phyloP scores from a whole-genome alignment of 441 rosid species.

The Mallotus japonicus region DNA sequence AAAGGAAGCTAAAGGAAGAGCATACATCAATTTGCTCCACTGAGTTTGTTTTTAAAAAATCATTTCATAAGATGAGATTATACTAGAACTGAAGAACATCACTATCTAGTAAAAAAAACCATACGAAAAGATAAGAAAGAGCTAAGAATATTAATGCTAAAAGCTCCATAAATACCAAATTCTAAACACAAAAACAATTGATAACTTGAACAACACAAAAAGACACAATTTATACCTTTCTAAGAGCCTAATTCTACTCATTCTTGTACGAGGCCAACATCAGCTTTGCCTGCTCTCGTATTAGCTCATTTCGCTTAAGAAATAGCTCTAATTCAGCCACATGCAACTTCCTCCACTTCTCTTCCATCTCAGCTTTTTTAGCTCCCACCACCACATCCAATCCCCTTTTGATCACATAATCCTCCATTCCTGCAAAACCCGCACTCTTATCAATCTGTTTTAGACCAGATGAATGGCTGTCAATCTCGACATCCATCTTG shows the following conservation, averaged over 20 bases:
- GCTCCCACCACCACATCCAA: conserved; percentile 27
- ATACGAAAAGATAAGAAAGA: background rate
- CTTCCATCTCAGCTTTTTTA: conserved; percentile 36
- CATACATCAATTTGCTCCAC: too few species aligned
- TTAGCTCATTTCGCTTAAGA: conserved; percentile 28
- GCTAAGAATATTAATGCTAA: background rate
- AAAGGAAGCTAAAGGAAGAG: too few species aligned
- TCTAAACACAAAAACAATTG: background rate
- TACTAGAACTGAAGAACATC: too few species aligned
- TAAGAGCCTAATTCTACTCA: conserved; percentile 1
- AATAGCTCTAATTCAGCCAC: conserved; percentile 39
- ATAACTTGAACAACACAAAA: background rate
- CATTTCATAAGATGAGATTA: too few species aligned
- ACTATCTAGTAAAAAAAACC: too few species aligned
- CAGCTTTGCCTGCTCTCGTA: conserved; percentile 33
- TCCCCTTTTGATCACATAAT: conserved; percentile 25
- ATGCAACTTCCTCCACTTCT: conserved; percentile 36
- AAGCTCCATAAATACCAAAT: background rate
- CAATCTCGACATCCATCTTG: conserved; percentile 7
- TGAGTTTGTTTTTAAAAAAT: too few species aligned
- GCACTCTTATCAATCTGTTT: conserved; percentile 23
- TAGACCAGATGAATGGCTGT: background rate
- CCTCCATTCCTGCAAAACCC: conserved; percentile 25
- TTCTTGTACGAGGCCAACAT: conserved; percentile 24
- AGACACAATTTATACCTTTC: background rate